Percentiles rank a stretch among this genome's conserved stretches.
phyloP scores from a whole-genome alignment of 1,284 basidiomycete genomes.

The Melampsora americana region DNA sequence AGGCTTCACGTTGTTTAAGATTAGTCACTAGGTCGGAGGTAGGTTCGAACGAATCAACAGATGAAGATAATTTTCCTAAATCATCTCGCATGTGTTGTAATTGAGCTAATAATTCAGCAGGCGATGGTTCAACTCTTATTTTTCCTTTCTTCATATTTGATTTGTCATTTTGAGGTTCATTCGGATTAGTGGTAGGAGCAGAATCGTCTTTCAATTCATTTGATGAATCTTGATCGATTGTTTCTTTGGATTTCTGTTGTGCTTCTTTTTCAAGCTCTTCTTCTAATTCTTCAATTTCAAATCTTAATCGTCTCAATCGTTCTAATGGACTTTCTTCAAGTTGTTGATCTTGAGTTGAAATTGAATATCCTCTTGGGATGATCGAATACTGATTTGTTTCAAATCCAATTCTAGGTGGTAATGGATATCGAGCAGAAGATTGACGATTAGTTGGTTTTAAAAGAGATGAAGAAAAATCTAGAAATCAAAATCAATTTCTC shows the following conservation, averaged over 20 bases:
- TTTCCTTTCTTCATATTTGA: conserved; percentile 5
- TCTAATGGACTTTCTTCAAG: conserved; percentile 55
- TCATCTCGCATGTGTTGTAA: conserved; percentile 36
- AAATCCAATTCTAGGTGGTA: conserved; percentile 22
- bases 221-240: conserved; percentile 33
- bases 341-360: conserved; percentile 40
- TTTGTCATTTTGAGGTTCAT: not conserved
- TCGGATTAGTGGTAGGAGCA: not conserved
- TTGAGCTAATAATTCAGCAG: conserved; percentile 25
- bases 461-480: conserved; percentile 42
- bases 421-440: conserved; percentile 35
- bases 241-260: conserved; percentile 44
- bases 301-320: conserved; percentile 56
- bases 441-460: conserved; percentile 19
- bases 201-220: not conserved
- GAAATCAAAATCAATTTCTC: not conserved
- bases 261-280: conserved; percentile 51
- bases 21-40: not conserved
- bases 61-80: conserved; percentile 26
- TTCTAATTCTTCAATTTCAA: conserved; percentile 58
- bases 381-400: conserved; percentile 36
- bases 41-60: not conserved
- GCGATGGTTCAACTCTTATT: conserved; percentile 8
- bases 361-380: conserved; percentile 27
- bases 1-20: conserved; percentile 28